A percentile compares a stretch with the other conserved stretches of the same genome.
Evolutionary conservation across 495 filamentous ascomycete genomes (phyloP).

Genomic region (Aspergillus bertholletiae): DNA sequence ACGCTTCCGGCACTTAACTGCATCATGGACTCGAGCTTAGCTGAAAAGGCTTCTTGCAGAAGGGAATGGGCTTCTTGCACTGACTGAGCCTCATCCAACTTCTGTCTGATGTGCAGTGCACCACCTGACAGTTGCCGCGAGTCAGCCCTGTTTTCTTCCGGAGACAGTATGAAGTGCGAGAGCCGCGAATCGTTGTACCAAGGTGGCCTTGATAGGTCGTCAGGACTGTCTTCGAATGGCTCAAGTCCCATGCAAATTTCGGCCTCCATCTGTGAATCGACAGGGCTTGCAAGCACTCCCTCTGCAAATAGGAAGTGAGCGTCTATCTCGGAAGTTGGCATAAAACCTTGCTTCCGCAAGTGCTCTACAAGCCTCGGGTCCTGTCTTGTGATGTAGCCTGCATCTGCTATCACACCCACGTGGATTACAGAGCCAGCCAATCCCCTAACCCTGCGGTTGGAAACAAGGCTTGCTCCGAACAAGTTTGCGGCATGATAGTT

Average conservation of each 20-base stretch:
- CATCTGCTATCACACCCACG: not conserved
- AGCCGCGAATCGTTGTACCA: not conserved
- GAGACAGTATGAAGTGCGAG: not conserved
- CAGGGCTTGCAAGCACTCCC: not conserved
- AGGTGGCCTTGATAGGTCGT: not conserved
- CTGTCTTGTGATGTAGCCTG: not conserved
- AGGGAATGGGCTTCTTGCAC: no score
- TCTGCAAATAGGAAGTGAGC: conserved; percentile 36
- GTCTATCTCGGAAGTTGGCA: conserved; percentile 37
- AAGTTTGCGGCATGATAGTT: conserved; percentile 58
- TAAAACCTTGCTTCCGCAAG: not conserved
- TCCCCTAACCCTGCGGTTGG: conserved; percentile 27
- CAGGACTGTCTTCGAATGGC: not conserved
- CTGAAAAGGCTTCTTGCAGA: not conserved
- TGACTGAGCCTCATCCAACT: not conserved
- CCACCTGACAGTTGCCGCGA: not conserved
- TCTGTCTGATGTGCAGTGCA: no score
- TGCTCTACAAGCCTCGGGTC: not conserved
- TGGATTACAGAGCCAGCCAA: conserved; percentile 17
- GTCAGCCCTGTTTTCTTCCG: not conserved
- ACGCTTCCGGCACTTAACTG: not conserved
- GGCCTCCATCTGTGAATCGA: not conserved
- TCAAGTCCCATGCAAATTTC: not conserved
- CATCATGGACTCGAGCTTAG: not conserved
- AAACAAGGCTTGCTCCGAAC: conserved; percentile 36